Base-by-base conservation (phyloP, 306 rosid species). In the Dryas octopetala region DNA sequence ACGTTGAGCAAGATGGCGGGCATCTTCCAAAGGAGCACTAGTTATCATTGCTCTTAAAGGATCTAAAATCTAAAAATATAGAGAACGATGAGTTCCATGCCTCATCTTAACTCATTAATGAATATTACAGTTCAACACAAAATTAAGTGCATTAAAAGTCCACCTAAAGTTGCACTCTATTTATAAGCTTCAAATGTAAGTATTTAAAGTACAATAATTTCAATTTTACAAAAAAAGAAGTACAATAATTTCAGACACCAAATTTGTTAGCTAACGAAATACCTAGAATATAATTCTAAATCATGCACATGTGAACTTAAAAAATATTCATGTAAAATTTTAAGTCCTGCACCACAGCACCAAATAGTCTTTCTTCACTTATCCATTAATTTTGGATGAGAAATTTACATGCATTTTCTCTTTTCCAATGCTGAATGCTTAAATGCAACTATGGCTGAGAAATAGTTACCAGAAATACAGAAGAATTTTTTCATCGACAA, bases 1-100 rank as follows among this genome's bases (percentile, higher is more conserved):
- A 78, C 98, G 90, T 68, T 95, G 98, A 75, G 89, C 99, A 77
- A 95, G 97, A 85, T 95, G 97, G 63, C 99, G 98, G 73, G 99
- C 97, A 88, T 95, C 99, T 93, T 92, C 99, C 83, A 95, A 79
- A 78, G 99, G 99, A 68, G 90, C 79, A 74, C 99, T 90, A 23
- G 45, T 78, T 50, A 89, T 74, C 97, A 95, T 95, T 82, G 97
- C 96, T 82, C 96, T 90, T 81, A 95, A 82, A 65, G 99, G 99
- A 84, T 95, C 99, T 79, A 95, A 88, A 82, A 95, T 82, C 99
- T 95, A 82, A 50, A 85, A 79, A 46, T 17, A 44, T 7, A 69
- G 45, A 78, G 80, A 80, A 71, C 41, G 81, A 12, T n/a, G 16
- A 45, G 52, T 19, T 19, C 19, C 19, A 19, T 19, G 19, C 19